A percentile compares a stretch with the other conserved stretches of the same genome.
Evolutionary conservation across 352 stramenopile species (phyloP).

Genomic region (Phytophthora chlamydospora): DNA sequence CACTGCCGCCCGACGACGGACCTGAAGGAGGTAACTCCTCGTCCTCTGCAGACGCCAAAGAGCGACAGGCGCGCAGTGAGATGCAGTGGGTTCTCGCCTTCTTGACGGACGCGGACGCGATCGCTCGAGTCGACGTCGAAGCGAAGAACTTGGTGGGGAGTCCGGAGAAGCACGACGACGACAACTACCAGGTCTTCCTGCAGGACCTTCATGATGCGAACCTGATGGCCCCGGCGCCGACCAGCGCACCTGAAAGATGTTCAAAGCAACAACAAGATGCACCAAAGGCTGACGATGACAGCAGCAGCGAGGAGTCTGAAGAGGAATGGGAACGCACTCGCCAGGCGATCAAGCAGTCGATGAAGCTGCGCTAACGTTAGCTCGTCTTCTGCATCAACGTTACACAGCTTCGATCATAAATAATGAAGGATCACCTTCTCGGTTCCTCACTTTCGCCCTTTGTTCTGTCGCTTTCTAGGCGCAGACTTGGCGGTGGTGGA

Average conservation of each 20-base stretch:
- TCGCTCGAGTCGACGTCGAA: conserved; percentile 52
- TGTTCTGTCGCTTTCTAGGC: conserved; percentile 17
- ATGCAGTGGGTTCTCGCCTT: conserved; percentile 83
- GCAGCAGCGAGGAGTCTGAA: conserved; percentile 19
- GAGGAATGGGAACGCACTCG: conserved; percentile 49
- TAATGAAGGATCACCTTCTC: conserved; percentile 1
- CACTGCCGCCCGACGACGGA: conserved; percentile 29
- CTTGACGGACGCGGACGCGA: conserved; percentile 53
- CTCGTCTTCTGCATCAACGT: too few relatives aligned
- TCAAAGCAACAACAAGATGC: conserved; percentile 1
- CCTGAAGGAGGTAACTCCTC: not conserved
- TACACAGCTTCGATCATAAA: conserved; percentile 13
- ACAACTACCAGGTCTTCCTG: conserved; percentile 79
- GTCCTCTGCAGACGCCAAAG: conserved; percentile 24
- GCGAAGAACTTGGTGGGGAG: conserved; percentile 58
- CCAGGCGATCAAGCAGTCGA: conserved; percentile 35
- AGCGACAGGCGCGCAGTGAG: conserved; percentile 34
- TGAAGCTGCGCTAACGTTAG: conserved; percentile 17
- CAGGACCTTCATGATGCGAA: conserved; percentile 64
- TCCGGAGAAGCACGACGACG: conserved; percentile 53
- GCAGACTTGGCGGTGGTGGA: conserved; percentile 11
- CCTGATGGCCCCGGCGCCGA: conserved; percentile 35
- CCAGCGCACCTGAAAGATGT: conserved; percentile 5
- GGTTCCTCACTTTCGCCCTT: conserved; percentile 21
- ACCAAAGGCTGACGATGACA: conserved; percentile 10